Conservation (phyloP, 768 basidiomycete genomes). For the Paxillus ammoniavirescens region DNA sequence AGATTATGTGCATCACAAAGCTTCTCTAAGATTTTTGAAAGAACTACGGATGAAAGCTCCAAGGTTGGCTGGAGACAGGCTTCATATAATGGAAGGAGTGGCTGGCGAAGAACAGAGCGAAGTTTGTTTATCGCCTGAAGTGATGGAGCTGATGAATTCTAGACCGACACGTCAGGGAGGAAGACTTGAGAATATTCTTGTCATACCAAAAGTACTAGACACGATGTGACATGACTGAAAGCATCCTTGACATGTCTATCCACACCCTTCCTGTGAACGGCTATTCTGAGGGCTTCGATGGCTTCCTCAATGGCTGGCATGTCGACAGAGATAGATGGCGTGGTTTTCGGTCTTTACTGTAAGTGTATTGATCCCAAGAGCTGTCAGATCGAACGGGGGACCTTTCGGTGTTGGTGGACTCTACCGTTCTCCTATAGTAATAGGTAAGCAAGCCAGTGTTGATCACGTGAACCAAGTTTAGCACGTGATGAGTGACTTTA, state of each 20-base stretch:
- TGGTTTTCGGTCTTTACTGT: too few relatives aligned
- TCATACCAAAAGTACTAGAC: constrained; percentile 43
- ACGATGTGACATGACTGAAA: constrained; percentile 41
- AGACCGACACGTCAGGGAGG: background rate
- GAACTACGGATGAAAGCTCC: constrained; percentile 40
- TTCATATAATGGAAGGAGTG: constrained; percentile 45
- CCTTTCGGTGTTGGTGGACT: too few relatives aligned
- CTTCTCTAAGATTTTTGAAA: constrained; percentile 40
- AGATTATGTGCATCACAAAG: constrained; percentile 27
- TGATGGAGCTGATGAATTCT: constrained; percentile 42
- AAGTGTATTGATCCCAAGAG: background rate
- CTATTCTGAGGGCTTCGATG: constrained; percentile 30
- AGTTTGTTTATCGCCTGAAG: constrained; percentile 38
- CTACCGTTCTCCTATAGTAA: too few relatives aligned
- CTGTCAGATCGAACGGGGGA: background rate
- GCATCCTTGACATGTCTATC: constrained; percentile 32
- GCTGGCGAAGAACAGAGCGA: constrained; percentile 38
- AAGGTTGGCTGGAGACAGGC: constrained; percentile 38
- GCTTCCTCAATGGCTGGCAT: constrained; percentile 30
- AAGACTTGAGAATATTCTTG: background rate
- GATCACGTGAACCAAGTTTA: background rate
- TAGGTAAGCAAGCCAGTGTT: too few relatives aligned
- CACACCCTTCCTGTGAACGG: constrained; percentile 27
- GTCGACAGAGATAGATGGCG: background rate
- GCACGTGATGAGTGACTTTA: constrained; percentile 29